Evolutionary conservation across 345 rosid genomes (phyloP).

Genomic region (Arabis alpina): DNA sequence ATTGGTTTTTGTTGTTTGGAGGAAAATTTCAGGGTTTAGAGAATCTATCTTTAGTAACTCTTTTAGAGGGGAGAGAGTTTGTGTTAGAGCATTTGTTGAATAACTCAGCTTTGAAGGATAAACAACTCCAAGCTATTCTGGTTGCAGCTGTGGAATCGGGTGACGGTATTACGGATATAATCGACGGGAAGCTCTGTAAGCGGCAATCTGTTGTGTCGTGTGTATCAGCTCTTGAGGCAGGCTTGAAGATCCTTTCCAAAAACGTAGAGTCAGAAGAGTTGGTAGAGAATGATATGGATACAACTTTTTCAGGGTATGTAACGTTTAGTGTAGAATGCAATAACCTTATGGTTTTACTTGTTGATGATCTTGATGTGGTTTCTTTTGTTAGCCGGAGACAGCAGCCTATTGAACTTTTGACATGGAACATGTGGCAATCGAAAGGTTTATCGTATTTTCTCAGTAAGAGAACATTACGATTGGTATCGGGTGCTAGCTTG

Average conservation of each 20-base stretch:
- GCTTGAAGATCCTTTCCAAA: slow-evolving; percentile 52
- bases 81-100: slow-evolving; percentile 53
- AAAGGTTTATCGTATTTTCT: slow-evolving; percentile 64
- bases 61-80: slow-evolving; percentile 52
- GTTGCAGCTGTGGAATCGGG: slow-evolving; percentile 53
- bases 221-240: slow-evolving; percentile 49
- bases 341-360: background rate
- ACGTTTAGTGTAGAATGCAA: background rate
- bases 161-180: slow-evolving; percentile 45
- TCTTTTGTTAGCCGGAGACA: slow-evolving; percentile 27
- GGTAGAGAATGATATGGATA: slow-evolving; percentile 15
- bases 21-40: slow-evolving; percentile 65
- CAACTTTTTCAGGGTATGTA: slow-evolving; percentile 43
- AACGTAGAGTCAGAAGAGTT: slow-evolving; percentile 42
- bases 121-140: slow-evolving; percentile 66
- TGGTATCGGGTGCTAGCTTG: slow-evolving; percentile 78
- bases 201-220: slow-evolving; percentile 64
- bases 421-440: slow-evolving; percentile 69
- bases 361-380: slow-evolving; percentile 14
- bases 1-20: background rate
- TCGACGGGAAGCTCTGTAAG: slow-evolving; percentile 49
- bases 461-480: slow-evolving; percentile 63
- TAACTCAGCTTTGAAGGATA: slow-evolving; percentile 63
- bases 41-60: slow-evolving; percentile 59
- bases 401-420: slow-evolving; percentile 47